Evolutionary conservation across 768 basidiomycete genomes (phyloP), one percentile per base, ranked within the genome.

Genomic region (Amanita pallidorosea): DNA sequence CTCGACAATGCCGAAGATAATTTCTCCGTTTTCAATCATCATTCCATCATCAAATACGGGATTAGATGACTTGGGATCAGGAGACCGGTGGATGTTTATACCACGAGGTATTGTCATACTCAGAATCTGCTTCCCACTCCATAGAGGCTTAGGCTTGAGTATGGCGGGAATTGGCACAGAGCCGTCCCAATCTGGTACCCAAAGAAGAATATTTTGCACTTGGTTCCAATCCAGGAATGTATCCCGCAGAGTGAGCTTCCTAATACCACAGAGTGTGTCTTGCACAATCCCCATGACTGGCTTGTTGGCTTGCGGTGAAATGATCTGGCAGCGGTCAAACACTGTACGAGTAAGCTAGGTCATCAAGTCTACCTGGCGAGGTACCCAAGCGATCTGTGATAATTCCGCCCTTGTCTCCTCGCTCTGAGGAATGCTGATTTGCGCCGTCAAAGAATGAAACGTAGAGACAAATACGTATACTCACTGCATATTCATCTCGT

Each of bases 401-500:
- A 98, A 75, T 65, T 99, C 96, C 0, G 96, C 95, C 49, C 96
- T 81, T 31, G 96, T 98, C 66, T 99, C 96, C 67, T 98, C 96
- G 52, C 89, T 93, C 64, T 99, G 96, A 22, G 96, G 96, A 35
- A 99, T 84, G 65, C 92, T 96, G 59, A 33, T 25, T 36, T 46
- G 53, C 40, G 29, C 53, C 53, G 23, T 36, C 12, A 51, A 49
- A 42, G 53, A 17, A 33, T n/a, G 37, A 11, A 29, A 25, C 17
- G 23, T n/a, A 12, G 40, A 23, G 22, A 45, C 11, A 29, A 27
- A 17, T n/a, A 45, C 23, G 1, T 29, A 49, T n/a, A 83, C 89
- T 45, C 78, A 95, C 92, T 98, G 96, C 87, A 98, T 89, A 70
- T 99, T 98, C 96, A 98, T 99, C 66, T 99, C 96, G 61, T 98